Percentiles rank a stretch among this genome's conserved stretches.
These are phyloP conservation scores for Daldinia decipiens DNA, from an alignment of 495 filamentous ascomycete species.

Conservation along the genomic window DNA sequence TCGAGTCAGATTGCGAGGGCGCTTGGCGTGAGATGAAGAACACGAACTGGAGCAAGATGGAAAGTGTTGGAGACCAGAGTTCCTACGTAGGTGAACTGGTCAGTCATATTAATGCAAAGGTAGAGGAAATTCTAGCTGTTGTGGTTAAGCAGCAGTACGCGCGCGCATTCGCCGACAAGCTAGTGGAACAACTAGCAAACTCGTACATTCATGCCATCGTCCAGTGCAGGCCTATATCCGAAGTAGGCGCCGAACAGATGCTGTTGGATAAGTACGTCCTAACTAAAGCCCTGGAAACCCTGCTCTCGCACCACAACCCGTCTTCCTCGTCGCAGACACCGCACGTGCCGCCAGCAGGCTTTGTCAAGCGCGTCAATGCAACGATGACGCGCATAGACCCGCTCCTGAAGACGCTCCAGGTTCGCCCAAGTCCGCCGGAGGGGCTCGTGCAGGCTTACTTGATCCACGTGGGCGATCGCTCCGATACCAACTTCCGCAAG, in stretches of 20 bases:
- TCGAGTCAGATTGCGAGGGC: constrained; percentile 83
- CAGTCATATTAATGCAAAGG: constrained; percentile 71
- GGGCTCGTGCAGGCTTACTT: constrained; percentile 97
- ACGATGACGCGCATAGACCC: constrained; percentile 89
- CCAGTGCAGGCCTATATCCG: constrained; percentile 87
- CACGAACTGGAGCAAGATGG: constrained; percentile 93
- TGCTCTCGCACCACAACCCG: constrained; percentile 66
- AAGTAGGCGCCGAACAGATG: constrained; percentile 99
- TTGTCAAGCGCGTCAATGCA: constrained; percentile 87
- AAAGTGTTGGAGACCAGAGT: constrained; percentile 94
- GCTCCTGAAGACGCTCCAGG: constrained; percentile 95
- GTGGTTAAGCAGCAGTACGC: constrained; percentile 95
- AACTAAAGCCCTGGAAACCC: constrained; percentile 79
- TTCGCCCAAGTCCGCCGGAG: constrained; percentile 88
- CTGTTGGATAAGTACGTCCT: constrained; percentile 92
- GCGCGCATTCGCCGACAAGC: constrained; percentile 90
- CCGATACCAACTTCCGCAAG: constrained; percentile 94
- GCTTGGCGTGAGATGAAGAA: constrained; percentile 98
- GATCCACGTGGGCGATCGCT: constrained; percentile 89
- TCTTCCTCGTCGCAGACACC: constrained; percentile 49
- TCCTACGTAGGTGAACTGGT: constrained; percentile 87
- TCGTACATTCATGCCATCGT: constrained; percentile 86
- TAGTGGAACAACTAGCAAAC: constrained; percentile 84
- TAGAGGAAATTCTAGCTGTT: constrained; percentile 76
- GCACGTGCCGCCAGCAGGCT: constrained; percentile 66